A percentile compares a stretch with the other conserved stretches of the same genome.
Evolutionary conservation across 148 eudicot species (phyloP).

Genomic region (Amaranthus hypochondriacus): DNA sequence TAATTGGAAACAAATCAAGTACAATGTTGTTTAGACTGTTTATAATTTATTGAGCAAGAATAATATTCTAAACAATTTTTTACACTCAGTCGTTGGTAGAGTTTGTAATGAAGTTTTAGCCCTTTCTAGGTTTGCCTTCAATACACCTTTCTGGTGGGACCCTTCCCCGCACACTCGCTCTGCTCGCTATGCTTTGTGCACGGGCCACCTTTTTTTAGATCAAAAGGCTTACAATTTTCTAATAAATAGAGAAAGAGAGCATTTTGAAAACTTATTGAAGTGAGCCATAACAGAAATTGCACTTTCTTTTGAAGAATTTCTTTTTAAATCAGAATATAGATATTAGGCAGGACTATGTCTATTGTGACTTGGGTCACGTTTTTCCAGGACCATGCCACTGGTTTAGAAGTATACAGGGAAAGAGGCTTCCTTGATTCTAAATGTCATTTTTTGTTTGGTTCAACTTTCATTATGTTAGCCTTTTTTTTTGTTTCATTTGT

Average conservation of each 20-base stretch:
- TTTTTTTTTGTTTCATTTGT: not conserved
- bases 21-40: not conserved
- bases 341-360: not conserved
- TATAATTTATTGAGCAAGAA: not conserved
- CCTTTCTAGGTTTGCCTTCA: no score
- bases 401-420: not conserved
- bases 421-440: not conserved
- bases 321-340: not conserved
- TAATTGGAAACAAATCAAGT: not conserved
- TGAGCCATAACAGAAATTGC: not conserved
- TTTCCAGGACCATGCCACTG: not conserved
- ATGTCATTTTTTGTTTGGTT: not conserved
- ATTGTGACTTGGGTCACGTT: not conserved
- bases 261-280: not conserved
- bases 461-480: not conserved
- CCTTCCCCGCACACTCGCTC: no score
- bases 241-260: no score
- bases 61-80: not conserved
- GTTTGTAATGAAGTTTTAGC: not conserved
- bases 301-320: not conserved
- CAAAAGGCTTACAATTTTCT: not conserved
- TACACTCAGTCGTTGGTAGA: not conserved
- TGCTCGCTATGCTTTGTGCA: no score
- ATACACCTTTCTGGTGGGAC: no score
- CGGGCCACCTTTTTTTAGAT: not conserved